These are phyloP conservation scores for Lodderomyces orthopsilosis DNA, from an alignment of 1,139 yeast species.

Conservation along the genomic window DNA sequence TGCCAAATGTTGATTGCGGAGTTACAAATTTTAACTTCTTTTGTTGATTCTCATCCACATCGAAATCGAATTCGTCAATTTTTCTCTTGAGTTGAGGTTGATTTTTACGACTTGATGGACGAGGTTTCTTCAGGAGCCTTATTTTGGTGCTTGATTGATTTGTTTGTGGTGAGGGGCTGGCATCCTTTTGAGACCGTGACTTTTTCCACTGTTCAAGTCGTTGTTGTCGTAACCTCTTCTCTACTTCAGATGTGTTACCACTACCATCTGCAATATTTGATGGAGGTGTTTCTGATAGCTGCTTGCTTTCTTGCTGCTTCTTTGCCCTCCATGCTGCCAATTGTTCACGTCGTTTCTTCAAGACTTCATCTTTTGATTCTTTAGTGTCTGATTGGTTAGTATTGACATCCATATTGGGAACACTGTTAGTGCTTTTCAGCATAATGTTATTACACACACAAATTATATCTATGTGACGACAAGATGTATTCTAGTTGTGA, in stretches of 20 bases:
- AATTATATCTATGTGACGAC: background rate
- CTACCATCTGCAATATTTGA: conserved; percentile 7
- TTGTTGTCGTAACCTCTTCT: conserved; percentile 23
- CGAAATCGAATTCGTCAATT: background rate
- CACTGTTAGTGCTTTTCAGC: conserved; percentile 14
- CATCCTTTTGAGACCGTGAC: conserved; percentile 19
- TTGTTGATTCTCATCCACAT: conserved; percentile 14
- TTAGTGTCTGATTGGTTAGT: conserved; percentile 14
- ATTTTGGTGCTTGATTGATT: background rate
- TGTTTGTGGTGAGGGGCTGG: conserved; percentile 5
- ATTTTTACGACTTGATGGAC: background rate
- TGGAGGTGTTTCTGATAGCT: conserved; percentile 1
- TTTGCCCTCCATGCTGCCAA: conserved; percentile 42
- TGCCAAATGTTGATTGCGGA: conserved; percentile 15
- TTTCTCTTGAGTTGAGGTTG: background rate
- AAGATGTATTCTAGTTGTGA: too few relatives aligned
- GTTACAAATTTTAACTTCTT: conserved; percentile 26
- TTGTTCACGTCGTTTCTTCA: conserved; percentile 36
- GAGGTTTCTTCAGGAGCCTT: background rate
- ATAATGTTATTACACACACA: conserved; percentile 10
- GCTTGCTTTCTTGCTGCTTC: conserved; percentile 25
- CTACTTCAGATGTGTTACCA: conserved; percentile 14
- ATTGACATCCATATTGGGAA: background rate
- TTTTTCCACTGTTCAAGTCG: conserved; percentile 43
- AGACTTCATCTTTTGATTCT: conserved; percentile 27